Evolutionary conservation across 768 basidiomycete species (phyloP).

Genomic region (Scleroderma bovista): DNA sequence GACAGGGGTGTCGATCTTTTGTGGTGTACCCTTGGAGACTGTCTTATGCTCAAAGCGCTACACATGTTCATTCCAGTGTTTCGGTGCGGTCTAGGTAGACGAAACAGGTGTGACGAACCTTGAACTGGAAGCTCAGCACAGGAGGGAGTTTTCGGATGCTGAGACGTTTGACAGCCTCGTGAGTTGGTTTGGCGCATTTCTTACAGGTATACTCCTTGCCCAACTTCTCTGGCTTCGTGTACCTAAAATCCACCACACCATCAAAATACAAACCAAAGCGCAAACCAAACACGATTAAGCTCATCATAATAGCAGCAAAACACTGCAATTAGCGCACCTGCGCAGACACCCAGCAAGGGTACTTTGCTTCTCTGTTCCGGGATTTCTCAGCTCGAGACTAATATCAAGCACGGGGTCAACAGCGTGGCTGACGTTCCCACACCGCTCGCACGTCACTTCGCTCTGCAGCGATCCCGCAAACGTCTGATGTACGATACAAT

Average conservation of each 20-base stretch:
- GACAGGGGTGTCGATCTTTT: slow-evolving; percentile 81
- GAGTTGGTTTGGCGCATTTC: slow-evolving; percentile 64
- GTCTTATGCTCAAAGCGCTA: slow-evolving; percentile 92
- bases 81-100: background rate
- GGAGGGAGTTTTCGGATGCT: slow-evolving; percentile 83
- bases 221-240: slow-evolving; percentile 80
- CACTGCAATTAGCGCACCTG: slow-evolving; percentile 40
- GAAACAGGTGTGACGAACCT: slow-evolving; percentile 44
- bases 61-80: background rate
- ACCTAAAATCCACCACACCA: slow-evolving; percentile 40
- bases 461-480: slow-evolving; percentile 86
- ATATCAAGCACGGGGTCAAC: slow-evolving; percentile 89
- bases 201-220: slow-evolving; percentile 82
- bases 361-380: slow-evolving; percentile 49
- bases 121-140: slow-evolving; percentile 92
- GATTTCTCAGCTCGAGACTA: slow-evolving; percentile 73
- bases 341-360: slow-evolving; percentile 73
- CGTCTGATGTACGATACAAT: slow-evolving; percentile 86
- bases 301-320: background rate
- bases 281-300: slow-evolving; percentile 2
- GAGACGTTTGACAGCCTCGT: slow-evolving; percentile 81
- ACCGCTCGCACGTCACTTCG: slow-evolving; percentile 84
- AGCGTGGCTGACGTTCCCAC: slow-evolving; percentile 71
- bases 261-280: background rate
- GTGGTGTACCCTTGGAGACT: slow-evolving; percentile 61